Base-by-base conservation (phyloP, 345 rosid species). In the Laguncularia racemosa region DNA sequence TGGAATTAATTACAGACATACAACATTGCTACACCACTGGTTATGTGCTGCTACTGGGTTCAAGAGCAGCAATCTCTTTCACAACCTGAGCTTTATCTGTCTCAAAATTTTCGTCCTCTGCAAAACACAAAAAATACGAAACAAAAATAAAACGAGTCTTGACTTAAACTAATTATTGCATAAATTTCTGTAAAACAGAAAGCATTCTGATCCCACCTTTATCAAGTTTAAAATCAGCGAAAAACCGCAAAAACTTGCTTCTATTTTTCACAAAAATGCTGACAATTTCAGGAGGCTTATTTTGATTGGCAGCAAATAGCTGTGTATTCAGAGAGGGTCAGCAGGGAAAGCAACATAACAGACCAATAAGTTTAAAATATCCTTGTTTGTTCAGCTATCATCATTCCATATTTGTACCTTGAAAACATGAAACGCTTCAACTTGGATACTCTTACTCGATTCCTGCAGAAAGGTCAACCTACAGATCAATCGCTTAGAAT, bases 341-440 rank as follows among this genome's bases (percentile, higher is more conserved):
- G 46, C 12, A 14, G n/a, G 18, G 18, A 44, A 13, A 60, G 33
- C n/a, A 60, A 20, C 17, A 20, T 14, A 13, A 13, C 20, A 23
- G 46, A 38, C 18, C 6, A 55, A 33, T 13, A 14, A 23, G 19
- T 21, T 11, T 38, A 6, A 17, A 16, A 19, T 19, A 3, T 19
- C 28, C 14, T 51, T 51, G 23, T 21, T 51, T 16, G 13, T 19
- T 51, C 14, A 4, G 16, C 7, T 51, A 46, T 14, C 21, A 21
- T 11, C 45, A 14, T 7, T 9, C 40, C 40, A 33, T 28, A 44
- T 46, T 2, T 17, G 21, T 57, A 89, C 99, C 99, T 93, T 93
- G 74, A 93, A 93, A 47, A 93, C 97, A 61, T 93, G 99, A 74
- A 93, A 93, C 48, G 99, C 97, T 78, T 93, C 99, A 26, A 81